Conservation (phyloP, 495 filamentous ascomycete genomes). For the Parathielavia appendiculata region DNA sequence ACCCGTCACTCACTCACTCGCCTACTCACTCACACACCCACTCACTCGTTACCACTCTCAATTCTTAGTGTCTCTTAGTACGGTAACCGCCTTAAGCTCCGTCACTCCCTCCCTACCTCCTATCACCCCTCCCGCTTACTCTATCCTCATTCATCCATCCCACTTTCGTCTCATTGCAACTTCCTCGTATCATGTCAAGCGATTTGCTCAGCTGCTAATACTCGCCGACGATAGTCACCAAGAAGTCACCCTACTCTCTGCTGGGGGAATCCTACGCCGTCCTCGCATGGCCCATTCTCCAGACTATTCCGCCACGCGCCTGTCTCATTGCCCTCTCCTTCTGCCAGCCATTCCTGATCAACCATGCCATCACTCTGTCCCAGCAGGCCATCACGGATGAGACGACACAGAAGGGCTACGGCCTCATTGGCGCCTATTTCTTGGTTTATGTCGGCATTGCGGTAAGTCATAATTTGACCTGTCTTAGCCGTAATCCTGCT, state of each 20-base stretch:
- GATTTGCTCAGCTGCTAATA: no score
- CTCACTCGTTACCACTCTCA: no score
- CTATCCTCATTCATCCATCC: background rate
- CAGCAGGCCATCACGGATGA: slow-evolving; percentile 25
- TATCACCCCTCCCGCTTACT: background rate
- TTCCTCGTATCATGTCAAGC: background rate
- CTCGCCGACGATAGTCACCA: slow-evolving; percentile 17
- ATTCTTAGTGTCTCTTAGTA: no score
- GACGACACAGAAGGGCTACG: slow-evolving; percentile 48
- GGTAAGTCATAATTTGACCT: no score
- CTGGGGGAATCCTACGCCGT: slow-evolving; percentile 39
- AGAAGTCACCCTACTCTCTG: slow-evolving; percentile 36
- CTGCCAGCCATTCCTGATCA: slow-evolving; percentile 60
- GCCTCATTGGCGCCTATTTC: slow-evolving; percentile 59
- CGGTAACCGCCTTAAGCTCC: no score
- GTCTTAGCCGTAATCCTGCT: no score
- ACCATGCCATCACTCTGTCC: slow-evolving; percentile 46
- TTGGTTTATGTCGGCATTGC: slow-evolving; percentile 59
- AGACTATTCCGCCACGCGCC: slow-evolving; percentile 49
- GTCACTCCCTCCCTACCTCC: background rate
- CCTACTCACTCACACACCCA: no score
- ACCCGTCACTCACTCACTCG: no score
- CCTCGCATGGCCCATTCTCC: slow-evolving; percentile 46
- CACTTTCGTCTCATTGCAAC: background rate
- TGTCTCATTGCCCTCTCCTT: slow-evolving; percentile 56